Evolutionary conservation across 345 rosid species (phyloP), one percentile per base, ranked within the genome.

Genomic region (Anacardium occidentale): DNA sequence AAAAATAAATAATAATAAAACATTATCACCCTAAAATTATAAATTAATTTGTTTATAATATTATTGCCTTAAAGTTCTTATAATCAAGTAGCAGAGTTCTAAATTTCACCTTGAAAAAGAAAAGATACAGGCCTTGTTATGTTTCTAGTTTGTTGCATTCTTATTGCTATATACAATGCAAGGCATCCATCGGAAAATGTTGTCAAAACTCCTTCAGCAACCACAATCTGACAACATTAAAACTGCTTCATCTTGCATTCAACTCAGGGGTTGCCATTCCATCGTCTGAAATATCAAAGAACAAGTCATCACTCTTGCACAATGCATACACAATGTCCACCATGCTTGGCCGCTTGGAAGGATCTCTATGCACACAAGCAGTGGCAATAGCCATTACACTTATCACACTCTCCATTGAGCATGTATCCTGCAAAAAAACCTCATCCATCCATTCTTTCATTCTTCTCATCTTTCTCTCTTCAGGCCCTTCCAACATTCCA

Each of bases 301-400:
- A 53, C 52, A 82, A 24, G 34, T 85, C 88, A 64, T 85, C 86
- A 69, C 82, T 85, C 83, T 84, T 88, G 56, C 78, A 68, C 74
- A 90, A 68, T 48, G 89, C 84, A 74, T 90, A 90, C 29, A 86
- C 90, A 58, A 88, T 83, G 48, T 88, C 90, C 79, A 86, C 85
- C 90, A 88, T 90, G 66, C 78, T 82, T 13, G 92, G 90, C 79
- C 95, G 76, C 78, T 55, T 85, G 2, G 78, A 42, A 57, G 89
- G 88, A 64, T 90, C 90, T 59, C 50, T 83, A 50, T 74, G 76
- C 72, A 88, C 18, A 72, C 89, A 90, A 73, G 88, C 85, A 57
- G 75, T 54, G n/a, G 89, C 92, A 52, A 90, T 44, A 3, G 52
- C 44, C 87, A 83, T 70, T 42, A 85, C 85, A 80, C 53, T 82